These are phyloP conservation scores for Plasmodium inui DNA, from an alignment of 169 alveolate genomes.

Conservation along the genomic window DNA sequence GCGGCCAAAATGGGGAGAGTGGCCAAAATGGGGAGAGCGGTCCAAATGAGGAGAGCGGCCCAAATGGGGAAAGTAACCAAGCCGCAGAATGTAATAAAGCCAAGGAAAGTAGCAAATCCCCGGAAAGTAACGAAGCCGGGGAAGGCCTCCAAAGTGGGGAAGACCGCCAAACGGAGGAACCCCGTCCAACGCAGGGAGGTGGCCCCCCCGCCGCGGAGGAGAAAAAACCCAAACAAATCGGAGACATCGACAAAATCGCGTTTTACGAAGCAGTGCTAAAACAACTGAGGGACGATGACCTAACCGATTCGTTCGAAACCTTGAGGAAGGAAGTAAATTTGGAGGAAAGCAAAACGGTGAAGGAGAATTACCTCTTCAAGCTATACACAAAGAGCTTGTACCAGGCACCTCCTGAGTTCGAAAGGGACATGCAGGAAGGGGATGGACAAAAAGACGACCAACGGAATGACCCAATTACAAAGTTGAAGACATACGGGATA, in stretches of 20 bases:
- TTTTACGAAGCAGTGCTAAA: conserved; percentile 57
- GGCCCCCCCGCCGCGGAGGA: not conserved
- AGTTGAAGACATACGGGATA: not conserved
- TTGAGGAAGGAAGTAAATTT: conserved; percentile 39
- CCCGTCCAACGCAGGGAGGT: not conserved
- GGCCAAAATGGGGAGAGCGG: not conserved
- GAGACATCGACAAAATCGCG: conserved; percentile 32
- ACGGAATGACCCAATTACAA: not conserved
- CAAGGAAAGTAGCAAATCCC: not conserved
- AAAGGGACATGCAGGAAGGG: not conserved
- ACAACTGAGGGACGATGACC: conserved; percentile 41
- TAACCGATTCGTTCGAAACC: conserved; percentile 30
- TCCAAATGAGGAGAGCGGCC: not conserved
- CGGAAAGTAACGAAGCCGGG: not conserved
- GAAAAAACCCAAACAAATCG: not conserved
- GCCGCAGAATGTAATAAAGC: no score
- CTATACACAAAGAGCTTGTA: not conserved
- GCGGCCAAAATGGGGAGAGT: not conserved
- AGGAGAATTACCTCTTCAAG: conserved; percentile 33
- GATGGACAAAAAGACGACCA: not conserved
- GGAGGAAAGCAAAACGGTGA: conserved; percentile 20
- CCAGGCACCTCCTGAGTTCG: not conserved
- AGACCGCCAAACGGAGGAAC: not conserved
- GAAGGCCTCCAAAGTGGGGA: not conserved
- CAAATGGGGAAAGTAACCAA: no score